Percentiles rank a stretch among this genome's conserved stretches.
Conservation (phyloP, 2,329 filamentous ascomycete genomes). For the Penicillium glabrum region DNA sequence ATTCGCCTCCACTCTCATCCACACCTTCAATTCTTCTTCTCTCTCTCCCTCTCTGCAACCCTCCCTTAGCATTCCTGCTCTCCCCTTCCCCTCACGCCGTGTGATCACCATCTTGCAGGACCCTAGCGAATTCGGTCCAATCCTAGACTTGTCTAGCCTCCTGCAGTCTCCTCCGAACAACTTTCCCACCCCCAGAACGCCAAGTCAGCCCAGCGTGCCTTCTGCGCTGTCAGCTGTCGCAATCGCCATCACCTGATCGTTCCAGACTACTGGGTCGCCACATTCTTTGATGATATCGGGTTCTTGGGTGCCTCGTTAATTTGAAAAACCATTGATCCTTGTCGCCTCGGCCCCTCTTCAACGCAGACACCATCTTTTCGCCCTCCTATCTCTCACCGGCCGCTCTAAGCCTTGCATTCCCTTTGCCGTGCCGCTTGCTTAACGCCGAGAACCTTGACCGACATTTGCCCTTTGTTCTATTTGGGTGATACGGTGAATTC, state of each 20-base stretch:
- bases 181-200: background rate
- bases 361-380: background rate
- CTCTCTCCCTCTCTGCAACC: background rate
- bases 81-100: constrained; percentile 5
- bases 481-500: constrained; percentile 33
- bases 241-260: constrained; percentile 25
- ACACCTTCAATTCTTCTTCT: constrained; percentile 1
- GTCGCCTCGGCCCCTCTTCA: background rate
- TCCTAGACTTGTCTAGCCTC: constrained; percentile 10
- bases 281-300: constrained; percentile 15
- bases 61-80: background rate
- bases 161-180: background rate
- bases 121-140: constrained; percentile 18
- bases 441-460: constrained; percentile 29
- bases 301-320: background rate
- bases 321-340: background rate
- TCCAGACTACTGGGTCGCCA: constrained; percentile 18
- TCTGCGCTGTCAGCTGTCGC: constrained; percentile 22
- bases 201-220: constrained; percentile 12
- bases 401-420: constrained; percentile 23
- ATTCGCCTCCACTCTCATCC: background rate
- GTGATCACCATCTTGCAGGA: constrained; percentile 23
- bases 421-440: constrained; percentile 20
- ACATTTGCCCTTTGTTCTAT: constrained; percentile 31
- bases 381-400: constrained; percentile 8